Percentiles rank a stretch among this genome's conserved stretches.
Conservation (phyloP, 495 filamentous ascomycete species). For the Trichocladium uniseriatum region DNA sequence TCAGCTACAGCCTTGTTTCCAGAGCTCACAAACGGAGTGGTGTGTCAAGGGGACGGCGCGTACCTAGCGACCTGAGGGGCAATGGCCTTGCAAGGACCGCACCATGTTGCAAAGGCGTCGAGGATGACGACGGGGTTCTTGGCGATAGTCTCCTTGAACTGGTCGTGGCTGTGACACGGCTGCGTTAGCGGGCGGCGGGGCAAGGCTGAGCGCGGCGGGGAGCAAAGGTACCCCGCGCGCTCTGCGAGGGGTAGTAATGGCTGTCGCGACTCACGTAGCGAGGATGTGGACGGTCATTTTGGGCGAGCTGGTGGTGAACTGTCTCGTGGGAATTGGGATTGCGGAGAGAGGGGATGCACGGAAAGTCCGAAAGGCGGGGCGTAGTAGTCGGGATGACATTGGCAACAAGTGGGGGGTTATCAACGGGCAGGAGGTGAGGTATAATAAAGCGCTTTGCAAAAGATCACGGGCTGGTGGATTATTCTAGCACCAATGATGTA, state of each 20-base stretch:
- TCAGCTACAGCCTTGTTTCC: background rate
- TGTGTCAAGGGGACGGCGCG: background rate
- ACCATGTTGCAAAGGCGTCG: conserved; percentile 88
- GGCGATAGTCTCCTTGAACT: conserved; percentile 51
- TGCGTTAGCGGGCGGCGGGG: background rate
- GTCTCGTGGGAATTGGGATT: conserved; percentile 16
- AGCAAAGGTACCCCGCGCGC: background rate
- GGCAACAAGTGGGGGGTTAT: conserved; percentile 1
- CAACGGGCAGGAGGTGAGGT: background rate
- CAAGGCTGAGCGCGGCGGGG: conserved; percentile 7
- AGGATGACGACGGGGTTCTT: conserved; percentile 56
- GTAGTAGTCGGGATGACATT: conserved; percentile 23
- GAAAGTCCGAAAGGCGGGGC: conserved; percentile 11
- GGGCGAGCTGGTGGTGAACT: conserved; percentile 34
- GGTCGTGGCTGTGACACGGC: conserved; percentile 43
- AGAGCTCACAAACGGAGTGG: too few relatives aligned
- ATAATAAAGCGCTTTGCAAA: background rate
- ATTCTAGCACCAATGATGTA: conserved; percentile 14
- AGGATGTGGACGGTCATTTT: conserved; percentile 40
- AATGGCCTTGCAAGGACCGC: conserved; percentile 90
- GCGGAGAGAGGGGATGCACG: conserved; percentile 4
- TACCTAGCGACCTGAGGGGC: conserved; percentile 59
- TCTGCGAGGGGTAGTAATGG: background rate
- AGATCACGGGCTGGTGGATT: conserved; percentile 5
- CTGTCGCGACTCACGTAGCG: conserved; percentile 27